These are phyloP conservation scores for Pseudonitzschia pungens DNA, from an alignment of 108 stramenopile species.

Conservation along the genomic window DNA sequence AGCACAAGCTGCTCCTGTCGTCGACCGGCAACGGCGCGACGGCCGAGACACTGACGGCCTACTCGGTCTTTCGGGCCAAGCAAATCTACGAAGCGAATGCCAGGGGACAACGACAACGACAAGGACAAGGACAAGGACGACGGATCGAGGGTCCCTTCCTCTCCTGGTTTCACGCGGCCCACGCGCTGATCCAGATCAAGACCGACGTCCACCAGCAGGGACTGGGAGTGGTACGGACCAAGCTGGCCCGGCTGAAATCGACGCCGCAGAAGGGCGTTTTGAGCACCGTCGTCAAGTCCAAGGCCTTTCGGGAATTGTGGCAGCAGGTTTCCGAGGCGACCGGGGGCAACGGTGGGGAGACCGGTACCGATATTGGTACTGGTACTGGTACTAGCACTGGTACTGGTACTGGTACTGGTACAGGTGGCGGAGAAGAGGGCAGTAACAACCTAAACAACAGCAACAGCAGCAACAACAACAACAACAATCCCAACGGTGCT, in stretches of 20 bases:
- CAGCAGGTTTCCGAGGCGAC: conserved; percentile 45
- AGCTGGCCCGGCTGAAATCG: conserved; percentile 39
- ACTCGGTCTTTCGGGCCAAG: conserved; percentile 39
- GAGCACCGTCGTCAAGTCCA: conserved; percentile 32
- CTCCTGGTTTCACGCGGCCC: conserved; percentile 41
- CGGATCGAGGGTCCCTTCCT: conserved; percentile 14
- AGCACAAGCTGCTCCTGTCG: conserved; percentile 32
- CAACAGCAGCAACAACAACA: conserved; percentile 21
- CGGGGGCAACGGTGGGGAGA: conserved; percentile 1
- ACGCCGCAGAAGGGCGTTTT: conserved; percentile 33
- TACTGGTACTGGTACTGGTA: too few relatives aligned
- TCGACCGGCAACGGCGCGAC: too few relatives aligned
- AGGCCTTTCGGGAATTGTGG: conserved; percentile 45
- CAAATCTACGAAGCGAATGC: conserved; percentile 36
- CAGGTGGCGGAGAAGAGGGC: too few relatives aligned
- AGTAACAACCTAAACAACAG: not conserved
- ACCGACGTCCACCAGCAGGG: conserved; percentile 37
- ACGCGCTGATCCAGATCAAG: conserved; percentile 49
- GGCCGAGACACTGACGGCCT: conserved; percentile 48
- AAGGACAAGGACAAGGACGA: too few relatives aligned
- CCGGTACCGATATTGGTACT: not conserved
- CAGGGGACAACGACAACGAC: too few relatives aligned
- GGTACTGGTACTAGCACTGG: too few relatives aligned
- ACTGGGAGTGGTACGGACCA: conserved; percentile 49
- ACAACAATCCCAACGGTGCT: too few relatives aligned